These are phyloP conservation scores for Tetrahymena elliotti DNA, from an alignment of 73 alveolate species.

Conservation along the genomic window DNA sequence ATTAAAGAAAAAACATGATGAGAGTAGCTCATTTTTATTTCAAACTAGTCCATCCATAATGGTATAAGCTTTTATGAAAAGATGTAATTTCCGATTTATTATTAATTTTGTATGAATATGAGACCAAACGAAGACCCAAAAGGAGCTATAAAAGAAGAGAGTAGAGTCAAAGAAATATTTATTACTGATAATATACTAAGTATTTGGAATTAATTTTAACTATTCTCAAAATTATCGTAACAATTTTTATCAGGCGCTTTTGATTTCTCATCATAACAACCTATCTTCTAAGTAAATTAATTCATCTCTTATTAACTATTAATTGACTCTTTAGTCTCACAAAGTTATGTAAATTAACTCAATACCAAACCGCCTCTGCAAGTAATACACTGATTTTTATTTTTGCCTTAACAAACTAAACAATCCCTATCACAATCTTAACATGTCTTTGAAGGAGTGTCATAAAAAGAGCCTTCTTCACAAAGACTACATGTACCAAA, in stretches of 20 bases:
- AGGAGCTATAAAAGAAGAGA: not conserved
- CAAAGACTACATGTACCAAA: not conserved
- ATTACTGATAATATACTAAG: not conserved
- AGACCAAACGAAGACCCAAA: not conserved
- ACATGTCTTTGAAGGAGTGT: not conserved
- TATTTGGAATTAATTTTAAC: not conserved
- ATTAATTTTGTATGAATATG: not conserved
- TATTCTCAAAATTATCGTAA: not conserved
- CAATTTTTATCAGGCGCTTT: not conserved
- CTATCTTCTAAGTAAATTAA: not conserved
- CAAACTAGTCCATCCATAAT: not conserved
- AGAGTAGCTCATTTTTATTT: not conserved
- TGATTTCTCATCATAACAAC: not conserved
- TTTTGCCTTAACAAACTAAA: not conserved
- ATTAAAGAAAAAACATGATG: not conserved
- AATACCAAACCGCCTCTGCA: not conserved
- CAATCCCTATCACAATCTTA: not conserved
- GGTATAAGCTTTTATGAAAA: not conserved
- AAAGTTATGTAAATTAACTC: no score
- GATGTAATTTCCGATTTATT: not conserved
- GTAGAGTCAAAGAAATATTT: not conserved
- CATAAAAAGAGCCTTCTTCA: not conserved
- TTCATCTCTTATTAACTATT: no score
- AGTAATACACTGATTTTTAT: not conserved
- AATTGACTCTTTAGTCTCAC: not conserved